Conservation (phyloP, 140 eudicot genomes). For the Senecio squalidus region DNA sequence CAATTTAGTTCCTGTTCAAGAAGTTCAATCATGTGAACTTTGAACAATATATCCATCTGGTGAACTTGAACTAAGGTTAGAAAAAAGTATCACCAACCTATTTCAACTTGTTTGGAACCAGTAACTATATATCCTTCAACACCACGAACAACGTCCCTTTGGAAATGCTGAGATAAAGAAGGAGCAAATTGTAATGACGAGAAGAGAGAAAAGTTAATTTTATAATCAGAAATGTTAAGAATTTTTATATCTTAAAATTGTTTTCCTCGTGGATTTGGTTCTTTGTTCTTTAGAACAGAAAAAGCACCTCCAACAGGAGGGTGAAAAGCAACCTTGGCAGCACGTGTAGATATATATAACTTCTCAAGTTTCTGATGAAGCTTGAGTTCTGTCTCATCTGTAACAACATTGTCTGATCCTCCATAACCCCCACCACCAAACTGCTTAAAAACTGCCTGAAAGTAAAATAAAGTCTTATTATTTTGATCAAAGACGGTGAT, state of each 20-base stretch:
- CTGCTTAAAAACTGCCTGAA: slow-evolving; percentile 89
- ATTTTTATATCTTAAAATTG: neutral
- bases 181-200: neutral
- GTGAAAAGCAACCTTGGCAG: slow-evolving; percentile 66
- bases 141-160: slow-evolving; percentile 80
- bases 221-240: neutral
- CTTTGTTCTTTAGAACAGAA: neutral
- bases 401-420: slow-evolving; percentile 52
- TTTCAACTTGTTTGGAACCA: slow-evolving; percentile 75
- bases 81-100: slow-evolving; percentile 27
- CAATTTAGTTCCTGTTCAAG: slow-evolving; percentile 48
- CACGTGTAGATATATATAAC: slow-evolving; percentile 90
- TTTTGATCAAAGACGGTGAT: neutral
- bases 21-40: slow-evolving; percentile 1
- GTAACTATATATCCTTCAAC: slow-evolving; percentile 74
- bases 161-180: slow-evolving; percentile 53
- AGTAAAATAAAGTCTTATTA: slow-evolving; percentile 4
- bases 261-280: neutral
- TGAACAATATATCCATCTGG: neutral
- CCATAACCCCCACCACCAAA: slow-evolving; percentile 75
- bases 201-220: neutral
- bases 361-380: slow-evolving; percentile 93
- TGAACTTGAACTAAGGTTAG: neutral
- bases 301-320: neutral
- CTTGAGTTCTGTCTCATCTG: slow-evolving; percentile 70